Base-by-base conservation (phyloP, 306 rosid species). In the Psophocarpus tetragonolobus region DNA sequence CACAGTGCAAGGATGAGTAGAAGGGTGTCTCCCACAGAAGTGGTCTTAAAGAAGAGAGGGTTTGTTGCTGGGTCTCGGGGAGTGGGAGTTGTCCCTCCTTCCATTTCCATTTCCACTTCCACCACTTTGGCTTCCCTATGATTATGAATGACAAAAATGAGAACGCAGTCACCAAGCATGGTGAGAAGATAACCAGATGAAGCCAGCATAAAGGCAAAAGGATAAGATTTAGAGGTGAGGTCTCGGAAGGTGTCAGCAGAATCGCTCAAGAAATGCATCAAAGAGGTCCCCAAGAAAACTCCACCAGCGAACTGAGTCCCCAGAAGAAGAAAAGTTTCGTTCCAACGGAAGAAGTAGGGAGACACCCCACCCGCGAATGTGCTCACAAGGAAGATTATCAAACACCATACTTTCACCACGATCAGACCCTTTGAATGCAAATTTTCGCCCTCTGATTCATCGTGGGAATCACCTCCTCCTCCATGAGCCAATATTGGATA, bases 191-290 rank as follows among this genome's bases (percentile, higher is more conserved):
- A 93, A 0, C 94, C 96, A 1, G 47, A 48, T 4, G 88, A 84
- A 0, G 97, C 94, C 2, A 93, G 77, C 97, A 93, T 89, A 80
- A 81, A 93, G 3, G 96, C 77, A 35, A 93, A 93, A 80, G 96
- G 96, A 75, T 90, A 91, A 0, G 88, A 35, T 24, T 93, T 89
- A 0, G 78, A 33, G n/a, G 94, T 89, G 15, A 93, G 90, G 4
- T 81, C 87, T 5, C 14, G 39, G 33, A 93, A 91, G 0, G 83
- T 79, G n/a, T 4, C 80, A 8, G 14, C 24, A 0, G 97, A 68
- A 71, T 93, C 97, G 30, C 96, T 87, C 91, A 91, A 72, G 85
- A 91, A 93, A 78, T 93, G 96, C 62, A 87, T 93, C 85, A 93
- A 1, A 23, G 97, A 84, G 20, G 96, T 89, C 6, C 90, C 97